A percentile compares a stretch with the other conserved stretches of the same genome.
Evolutionary conservation across 495 filamentous ascomycete species (phyloP).

Genomic region (Recurvomyces mirabilis): DNA sequence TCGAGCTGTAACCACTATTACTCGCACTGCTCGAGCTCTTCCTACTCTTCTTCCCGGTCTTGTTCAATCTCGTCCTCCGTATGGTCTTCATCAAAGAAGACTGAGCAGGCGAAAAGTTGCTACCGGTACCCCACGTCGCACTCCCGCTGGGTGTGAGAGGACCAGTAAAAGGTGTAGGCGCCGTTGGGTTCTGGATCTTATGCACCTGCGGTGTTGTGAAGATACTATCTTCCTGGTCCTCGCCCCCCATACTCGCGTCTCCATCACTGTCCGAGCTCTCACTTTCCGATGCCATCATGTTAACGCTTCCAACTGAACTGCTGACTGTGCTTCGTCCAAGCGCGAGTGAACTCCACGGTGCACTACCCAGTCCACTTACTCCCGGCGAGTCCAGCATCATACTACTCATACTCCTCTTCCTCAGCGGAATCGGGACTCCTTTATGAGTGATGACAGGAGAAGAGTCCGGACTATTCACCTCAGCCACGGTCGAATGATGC

Average conservation of each 20-base stretch:
- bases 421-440: conserved; percentile 64
- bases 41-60: conserved; percentile 45
- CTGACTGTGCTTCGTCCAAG: conserved; percentile 62
- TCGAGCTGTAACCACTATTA: conserved; percentile 49
- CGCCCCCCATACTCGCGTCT: conserved; percentile 65
- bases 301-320: conserved; percentile 76
- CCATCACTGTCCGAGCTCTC: conserved; percentile 62
- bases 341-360: conserved; percentile 35
- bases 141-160: conserved; percentile 13
- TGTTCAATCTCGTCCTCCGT: conserved; percentile 53
- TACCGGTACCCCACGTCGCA: conserved; percentile 8
- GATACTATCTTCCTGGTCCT: conserved; percentile 69
- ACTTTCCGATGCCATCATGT: conserved; percentile 69
- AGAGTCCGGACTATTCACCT: conserved; percentile 83
- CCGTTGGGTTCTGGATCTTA: conserved; percentile 38
- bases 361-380: conserved; percentile 16
- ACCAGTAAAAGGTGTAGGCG: conserved; percentile 42
- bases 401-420: conserved; percentile 36
- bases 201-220: conserved; percentile 56
- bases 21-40: conserved; percentile 63
- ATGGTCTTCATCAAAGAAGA: conserved; percentile 56
- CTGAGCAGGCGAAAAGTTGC: conserved; percentile 48
- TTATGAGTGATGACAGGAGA: conserved; percentile 76
- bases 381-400: conserved; percentile 38
- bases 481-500: conserved; percentile 87